phyloP scores from a whole-genome alignment of 75 land plant genomes.

The Pseudotsuga menziesii region DNA sequence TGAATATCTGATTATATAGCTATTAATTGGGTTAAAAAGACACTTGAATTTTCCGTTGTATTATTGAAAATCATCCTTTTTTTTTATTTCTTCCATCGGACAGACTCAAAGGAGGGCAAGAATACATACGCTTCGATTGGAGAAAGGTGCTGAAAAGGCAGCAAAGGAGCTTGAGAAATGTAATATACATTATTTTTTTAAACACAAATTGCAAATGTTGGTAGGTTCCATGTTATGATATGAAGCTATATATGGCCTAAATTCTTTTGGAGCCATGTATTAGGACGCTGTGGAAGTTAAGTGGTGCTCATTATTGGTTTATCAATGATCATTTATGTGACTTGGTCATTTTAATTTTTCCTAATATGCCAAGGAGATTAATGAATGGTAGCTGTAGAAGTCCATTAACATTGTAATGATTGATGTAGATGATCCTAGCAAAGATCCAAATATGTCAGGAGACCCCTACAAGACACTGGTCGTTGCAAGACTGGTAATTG shows the following conservation, averaged over 20 bases:
- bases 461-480: slow-evolving; percentile 98
- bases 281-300: neutral
- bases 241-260: neutral
- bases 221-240: neutral
- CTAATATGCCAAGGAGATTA: neutral
- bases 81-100: neutral
- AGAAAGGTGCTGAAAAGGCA: slow-evolving; percentile 85
- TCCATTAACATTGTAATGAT: neutral
- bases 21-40: neutral
- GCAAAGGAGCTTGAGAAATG: slow-evolving; percentile 90
- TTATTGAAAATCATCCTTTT: neutral
- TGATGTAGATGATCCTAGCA: slow-evolving; percentile 71
- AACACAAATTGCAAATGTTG: neutral
- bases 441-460: slow-evolving; percentile 82
- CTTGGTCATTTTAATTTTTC: neutral
- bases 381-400: neutral
- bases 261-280: neutral
- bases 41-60: neutral
- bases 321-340: too few relatives aligned
- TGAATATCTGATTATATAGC: neutral
- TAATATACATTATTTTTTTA: slow-evolving; percentile 10
- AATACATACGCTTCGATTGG: slow-evolving; percentile 73
- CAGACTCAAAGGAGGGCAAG: slow-evolving; percentile 83
- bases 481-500: slow-evolving; percentile 68
- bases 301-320: neutral